Base-by-base conservation (phyloP, 768 basidiomycete species). In the Brasilioporus rufonigricans region DNA sequence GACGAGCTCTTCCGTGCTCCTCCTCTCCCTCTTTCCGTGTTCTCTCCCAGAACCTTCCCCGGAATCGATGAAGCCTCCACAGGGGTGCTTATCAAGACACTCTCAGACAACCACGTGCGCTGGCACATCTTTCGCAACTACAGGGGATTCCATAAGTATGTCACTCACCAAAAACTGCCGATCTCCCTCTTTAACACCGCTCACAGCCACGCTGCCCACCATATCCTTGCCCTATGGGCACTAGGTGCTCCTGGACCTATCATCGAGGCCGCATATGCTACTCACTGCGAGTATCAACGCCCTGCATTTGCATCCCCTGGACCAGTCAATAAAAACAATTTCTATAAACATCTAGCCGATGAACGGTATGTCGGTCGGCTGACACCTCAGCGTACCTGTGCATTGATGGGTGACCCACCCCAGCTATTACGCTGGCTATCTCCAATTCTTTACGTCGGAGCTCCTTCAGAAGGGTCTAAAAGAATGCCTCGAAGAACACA, bases 311-410 rank as follows among this genome's bases (percentile, higher is more conserved):
- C 62, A 11, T 44, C 68, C 16, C 68, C 68, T 0, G 46, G 47
- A 0, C 11, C 29, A 3, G 61, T 66, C 36, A 55, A 63, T 8
- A 31, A 62, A 6, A 65, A 75, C 8, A 87, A 82, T 57, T 78
- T 84, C 51, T 66, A 69, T 33, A 74, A 80, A 4, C 80, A 85
- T 61, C 74, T 89, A 6, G 84, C 81, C 0, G 78, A 87, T 47
- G 75, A 76, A 40, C 71, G 69, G 84, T 87, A 59, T 32, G 78
- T 65, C 16, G 5, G 2, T 16, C 24, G 12, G 3, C 13, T 16
- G 4, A 26, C 5, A n/a, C n/a, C 5, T 41, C 11, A 3, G 16
- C 26, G 12, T 31, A 21, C 13, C 27, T 7, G 1, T 1, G 9
- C 9, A 40, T 35, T 53, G 36, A 46, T 31, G 29, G 41, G 16